phyloP scores from a whole-genome alignment of 2,329 filamentous ascomycete species.

The Xylariaceae sp. region DNA sequence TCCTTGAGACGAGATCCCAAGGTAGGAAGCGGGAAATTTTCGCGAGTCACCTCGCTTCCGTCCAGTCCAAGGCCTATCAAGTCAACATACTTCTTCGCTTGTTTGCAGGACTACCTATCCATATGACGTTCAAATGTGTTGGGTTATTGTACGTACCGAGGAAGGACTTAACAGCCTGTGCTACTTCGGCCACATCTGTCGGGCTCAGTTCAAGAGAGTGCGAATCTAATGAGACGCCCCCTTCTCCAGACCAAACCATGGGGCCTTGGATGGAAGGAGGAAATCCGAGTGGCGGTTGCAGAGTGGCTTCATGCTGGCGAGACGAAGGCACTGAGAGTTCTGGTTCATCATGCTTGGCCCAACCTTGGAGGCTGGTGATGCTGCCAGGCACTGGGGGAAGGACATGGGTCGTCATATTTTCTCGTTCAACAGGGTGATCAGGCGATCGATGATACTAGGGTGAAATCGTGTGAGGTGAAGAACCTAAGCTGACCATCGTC shows the following conservation, averaged over 20 bases:
- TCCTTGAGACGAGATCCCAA: slow-evolving; percentile 45
- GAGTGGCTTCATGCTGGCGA: slow-evolving; percentile 19
- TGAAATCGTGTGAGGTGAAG: not conserved
- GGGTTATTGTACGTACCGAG: slow-evolving; percentile 31
- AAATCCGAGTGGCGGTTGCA: slow-evolving; percentile 28
- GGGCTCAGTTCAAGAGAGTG: slow-evolving; percentile 31
- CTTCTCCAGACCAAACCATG: slow-evolving; percentile 31
- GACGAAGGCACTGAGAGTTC: slow-evolving; percentile 15
- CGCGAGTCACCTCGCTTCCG: slow-evolving; percentile 45
- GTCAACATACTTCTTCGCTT: slow-evolving; percentile 25
- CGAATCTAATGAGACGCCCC: slow-evolving; percentile 17
- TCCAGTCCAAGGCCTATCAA: slow-evolving; percentile 45
- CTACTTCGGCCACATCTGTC: slow-evolving; percentile 35
- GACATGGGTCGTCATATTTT: slow-evolving; percentile 32
- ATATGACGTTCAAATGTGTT: slow-evolving; percentile 18
- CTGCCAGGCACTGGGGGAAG: slow-evolving; percentile 23
- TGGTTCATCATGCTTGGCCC: slow-evolving; percentile 22
- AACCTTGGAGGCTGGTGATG: slow-evolving; percentile 16
- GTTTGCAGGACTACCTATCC: slow-evolving; percentile 15
- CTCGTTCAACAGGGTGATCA: not conserved
- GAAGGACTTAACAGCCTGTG: slow-evolving; percentile 36
- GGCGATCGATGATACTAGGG: not conserved
- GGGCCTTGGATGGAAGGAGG: slow-evolving; percentile 29
- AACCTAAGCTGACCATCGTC: not conserved
- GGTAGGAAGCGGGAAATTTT: slow-evolving; percentile 51